Percentiles rank a stretch among this genome's conserved stretches.
Conservation (phyloP, 163 green algal species). For the Chlamydomonas reinhardtii region DNA sequence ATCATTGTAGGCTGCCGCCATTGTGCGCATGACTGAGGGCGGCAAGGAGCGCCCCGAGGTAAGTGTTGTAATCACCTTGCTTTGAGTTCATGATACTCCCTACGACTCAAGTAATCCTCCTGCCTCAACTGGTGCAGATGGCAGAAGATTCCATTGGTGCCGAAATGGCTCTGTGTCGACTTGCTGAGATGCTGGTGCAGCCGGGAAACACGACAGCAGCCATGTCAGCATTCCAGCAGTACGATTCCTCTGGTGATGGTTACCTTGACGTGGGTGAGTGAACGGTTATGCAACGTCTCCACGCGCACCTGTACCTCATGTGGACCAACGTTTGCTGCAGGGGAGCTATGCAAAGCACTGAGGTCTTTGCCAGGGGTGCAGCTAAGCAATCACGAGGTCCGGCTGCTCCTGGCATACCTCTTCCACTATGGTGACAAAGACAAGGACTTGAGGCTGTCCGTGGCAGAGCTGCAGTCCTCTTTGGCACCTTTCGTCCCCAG, state of each 20-base stretch:
- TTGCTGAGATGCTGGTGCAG: conserved; percentile 29
- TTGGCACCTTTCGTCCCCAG: conserved; percentile 37
- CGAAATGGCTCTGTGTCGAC: conserved; percentile 13
- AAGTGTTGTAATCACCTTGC: neutral
- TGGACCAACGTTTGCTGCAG: neutral
- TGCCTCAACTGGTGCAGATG: no score
- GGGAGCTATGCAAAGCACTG: conserved; percentile 16
- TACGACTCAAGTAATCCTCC: no score
- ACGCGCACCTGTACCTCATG: no score
- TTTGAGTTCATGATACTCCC: no score
- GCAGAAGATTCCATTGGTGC: no score
- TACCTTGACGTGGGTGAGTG: neutral
- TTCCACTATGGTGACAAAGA: conserved; percentile 40
- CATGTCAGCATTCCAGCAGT: neutral
- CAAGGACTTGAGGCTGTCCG: conserved; percentile 25
- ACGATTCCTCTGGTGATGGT: neutral
- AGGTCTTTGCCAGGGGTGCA: neutral
- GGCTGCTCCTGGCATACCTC: conserved; percentile 41
- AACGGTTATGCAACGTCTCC: no score
- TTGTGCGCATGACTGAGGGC: neutral
- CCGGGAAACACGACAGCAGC: neutral
- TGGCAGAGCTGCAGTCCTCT: conserved; percentile 7
- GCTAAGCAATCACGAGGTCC: neutral
- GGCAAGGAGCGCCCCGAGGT: neutral
- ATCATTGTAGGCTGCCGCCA: neutral